Percentiles rank a stretch among this genome's conserved stretches.
Conservation (phyloP, 1,139 yeast genomes). For the Suhomyces bokatorum region DNA sequence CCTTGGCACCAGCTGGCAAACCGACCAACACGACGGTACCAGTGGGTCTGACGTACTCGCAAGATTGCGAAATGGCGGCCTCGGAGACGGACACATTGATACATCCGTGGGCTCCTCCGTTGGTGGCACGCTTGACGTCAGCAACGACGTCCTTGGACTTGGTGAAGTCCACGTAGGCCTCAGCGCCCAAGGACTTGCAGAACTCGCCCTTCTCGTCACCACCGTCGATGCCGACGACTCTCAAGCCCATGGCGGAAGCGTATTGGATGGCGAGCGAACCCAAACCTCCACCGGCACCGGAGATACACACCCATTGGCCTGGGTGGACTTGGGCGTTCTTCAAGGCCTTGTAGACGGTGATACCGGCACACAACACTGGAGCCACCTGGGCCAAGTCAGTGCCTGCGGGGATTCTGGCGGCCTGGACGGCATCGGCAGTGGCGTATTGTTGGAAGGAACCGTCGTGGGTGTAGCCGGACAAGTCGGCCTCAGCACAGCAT, state of each 20-base stretch:
- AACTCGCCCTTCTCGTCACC: slow-evolving; percentile 64
- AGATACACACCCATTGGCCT: slow-evolving; percentile 78
- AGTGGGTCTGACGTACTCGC: slow-evolving; percentile 66
- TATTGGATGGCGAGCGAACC: slow-evolving; percentile 81
- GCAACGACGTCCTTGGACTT: slow-evolving; percentile 34
- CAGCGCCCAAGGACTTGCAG: slow-evolving; percentile 64
- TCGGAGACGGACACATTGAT: slow-evolving; percentile 80
- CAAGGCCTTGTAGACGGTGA: slow-evolving; percentile 81
- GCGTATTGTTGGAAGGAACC: slow-evolving; percentile 86
- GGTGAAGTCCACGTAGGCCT: slow-evolving; percentile 65
- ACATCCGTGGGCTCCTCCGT: slow-evolving; percentile 67
- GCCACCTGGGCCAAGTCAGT: slow-evolving; percentile 37
- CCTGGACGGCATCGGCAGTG: slow-evolving; percentile 53
- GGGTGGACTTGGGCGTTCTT: slow-evolving; percentile 65
- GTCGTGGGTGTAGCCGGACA: slow-evolving; percentile 79
- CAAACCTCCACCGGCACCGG: slow-evolving; percentile 87
- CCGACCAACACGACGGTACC: slow-evolving; percentile 85
- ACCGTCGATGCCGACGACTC: slow-evolving; percentile 76
- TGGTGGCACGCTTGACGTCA: slow-evolving; percentile 29
- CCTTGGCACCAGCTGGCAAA: slow-evolving; percentile 71
- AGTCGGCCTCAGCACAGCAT: slow-evolving; percentile 65
- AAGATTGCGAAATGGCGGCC: slow-evolving; percentile 67
- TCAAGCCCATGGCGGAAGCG: slow-evolving; percentile 79
- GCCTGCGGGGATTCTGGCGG: slow-evolving; percentile 36
- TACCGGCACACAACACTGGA: slow-evolving; percentile 69